Evolutionary conservation across 441 rosid species (phyloP).

Genomic region (Syzygium syzygioides): DNA sequence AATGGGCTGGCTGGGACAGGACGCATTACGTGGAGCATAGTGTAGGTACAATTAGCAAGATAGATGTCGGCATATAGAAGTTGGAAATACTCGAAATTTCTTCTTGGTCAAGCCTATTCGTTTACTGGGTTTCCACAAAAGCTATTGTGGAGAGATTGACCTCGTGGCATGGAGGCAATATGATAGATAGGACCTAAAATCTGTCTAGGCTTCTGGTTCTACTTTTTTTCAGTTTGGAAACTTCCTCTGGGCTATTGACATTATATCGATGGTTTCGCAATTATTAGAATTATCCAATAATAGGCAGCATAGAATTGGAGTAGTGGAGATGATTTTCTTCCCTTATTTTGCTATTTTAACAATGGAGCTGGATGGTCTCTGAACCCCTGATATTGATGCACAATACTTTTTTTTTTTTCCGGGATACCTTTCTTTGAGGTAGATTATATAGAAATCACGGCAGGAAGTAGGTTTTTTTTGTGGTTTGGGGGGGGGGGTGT

Average conservation of each 20-base stretch:
- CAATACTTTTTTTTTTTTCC: not conserved
- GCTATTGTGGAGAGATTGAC: not conserved
- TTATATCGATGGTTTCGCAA: not conserved
- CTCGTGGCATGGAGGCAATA: not conserved
- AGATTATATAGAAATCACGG: not conserved
- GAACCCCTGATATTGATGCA: not conserved
- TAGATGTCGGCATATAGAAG: not conserved
- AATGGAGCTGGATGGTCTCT: not conserved
- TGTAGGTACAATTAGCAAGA: not conserved
- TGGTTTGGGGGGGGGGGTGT: not conserved
- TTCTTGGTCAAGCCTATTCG: not conserved
- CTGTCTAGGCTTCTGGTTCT: not conserved
- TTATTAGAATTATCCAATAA: not conserved
- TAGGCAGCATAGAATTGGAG: not conserved
- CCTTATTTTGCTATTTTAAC: not conserved
- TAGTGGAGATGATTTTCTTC: not conserved
- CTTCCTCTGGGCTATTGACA: not conserved
- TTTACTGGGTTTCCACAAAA: not conserved
- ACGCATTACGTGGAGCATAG: not conserved
- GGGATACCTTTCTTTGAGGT: not conserved
- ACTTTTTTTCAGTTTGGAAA: not conserved
- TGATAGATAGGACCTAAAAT: not conserved
- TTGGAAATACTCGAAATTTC: not conserved
- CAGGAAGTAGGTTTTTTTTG: not conserved
- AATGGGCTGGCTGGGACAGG: not conserved